These are phyloP conservation scores for Trametes sp. DNA, from an alignment of 1,284 basidiomycete species.

Conservation along the genomic window DNA sequence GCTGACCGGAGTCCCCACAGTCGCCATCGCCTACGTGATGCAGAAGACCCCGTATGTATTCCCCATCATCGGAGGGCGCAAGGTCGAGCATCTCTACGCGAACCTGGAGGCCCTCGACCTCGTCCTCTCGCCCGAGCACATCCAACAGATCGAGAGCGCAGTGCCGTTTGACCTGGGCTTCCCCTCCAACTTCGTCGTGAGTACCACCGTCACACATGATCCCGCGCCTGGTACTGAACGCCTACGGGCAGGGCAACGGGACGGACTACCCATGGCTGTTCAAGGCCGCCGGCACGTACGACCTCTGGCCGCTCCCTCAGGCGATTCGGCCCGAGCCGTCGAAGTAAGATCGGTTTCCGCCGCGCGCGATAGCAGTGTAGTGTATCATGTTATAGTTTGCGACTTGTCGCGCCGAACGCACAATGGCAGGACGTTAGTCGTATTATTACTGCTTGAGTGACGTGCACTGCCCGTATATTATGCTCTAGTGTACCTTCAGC, in stretches of 20 bases:
- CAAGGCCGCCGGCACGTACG: neutral
- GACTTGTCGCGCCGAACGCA: too few relatives aligned
- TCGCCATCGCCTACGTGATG: constrained; percentile 43
- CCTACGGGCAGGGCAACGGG: neutral
- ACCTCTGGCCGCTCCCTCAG: neutral
- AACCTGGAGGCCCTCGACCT: constrained; percentile 57
- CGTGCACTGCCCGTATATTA: too few relatives aligned
- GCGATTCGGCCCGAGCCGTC: neutral
- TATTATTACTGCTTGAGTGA: too few relatives aligned
- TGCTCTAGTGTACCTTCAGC: too few relatives aligned
- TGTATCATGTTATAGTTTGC: too few relatives aligned
- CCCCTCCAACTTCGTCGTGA: constrained; percentile 32
- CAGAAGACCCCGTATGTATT: constrained; percentile 1
- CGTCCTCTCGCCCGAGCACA: constrained; percentile 48
- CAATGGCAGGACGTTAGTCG: too few relatives aligned
- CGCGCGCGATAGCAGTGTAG: neutral
- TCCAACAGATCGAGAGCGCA: constrained; percentile 49
- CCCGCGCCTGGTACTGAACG: too few relatives aligned
- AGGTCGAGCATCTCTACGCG: constrained; percentile 42
- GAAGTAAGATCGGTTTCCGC: neutral
- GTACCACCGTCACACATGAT: too few relatives aligned
- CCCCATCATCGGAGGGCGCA: neutral
- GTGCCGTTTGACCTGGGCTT: constrained; percentile 51
- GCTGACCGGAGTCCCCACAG: constrained; percentile 8
- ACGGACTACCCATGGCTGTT: neutral